phyloP scores from a whole-genome alignment of 73 alveolate species.

The Urostyla sp. region DNA sequence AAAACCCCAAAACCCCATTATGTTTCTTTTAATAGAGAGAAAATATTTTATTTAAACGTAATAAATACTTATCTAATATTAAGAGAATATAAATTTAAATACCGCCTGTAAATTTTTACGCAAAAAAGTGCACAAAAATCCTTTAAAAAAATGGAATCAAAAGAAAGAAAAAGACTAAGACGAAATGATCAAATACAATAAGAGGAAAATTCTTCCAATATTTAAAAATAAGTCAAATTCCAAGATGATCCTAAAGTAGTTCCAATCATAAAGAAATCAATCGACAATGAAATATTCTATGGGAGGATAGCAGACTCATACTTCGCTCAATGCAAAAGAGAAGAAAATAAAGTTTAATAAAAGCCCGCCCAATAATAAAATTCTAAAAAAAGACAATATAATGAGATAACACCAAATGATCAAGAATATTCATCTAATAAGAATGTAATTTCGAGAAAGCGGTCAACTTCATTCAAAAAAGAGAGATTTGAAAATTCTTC shows the following conservation, averaged over 20 bases:
- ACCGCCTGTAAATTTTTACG: not conserved
- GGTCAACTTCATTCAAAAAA: not conserved
- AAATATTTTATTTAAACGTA: too few species aligned
- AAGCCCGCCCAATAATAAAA: not conserved
- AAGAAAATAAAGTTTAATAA: too few species aligned
- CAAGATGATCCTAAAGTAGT: not conserved
- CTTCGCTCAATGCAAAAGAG: not conserved
- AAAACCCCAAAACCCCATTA: too few species aligned
- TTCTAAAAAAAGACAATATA: not conserved
- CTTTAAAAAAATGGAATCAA: not conserved
- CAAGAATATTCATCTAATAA: too few species aligned
- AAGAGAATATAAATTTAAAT: not conserved
- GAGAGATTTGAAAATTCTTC: not conserved
- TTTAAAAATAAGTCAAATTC: not conserved
- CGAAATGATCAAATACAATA: slow-evolving; percentile 1
- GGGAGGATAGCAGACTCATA: not conserved
- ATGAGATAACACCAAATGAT: not conserved
- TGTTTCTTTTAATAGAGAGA: too few species aligned
- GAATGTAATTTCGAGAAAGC: not conserved
- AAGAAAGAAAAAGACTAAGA: slow-evolving; percentile 6
- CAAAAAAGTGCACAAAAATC: not conserved
- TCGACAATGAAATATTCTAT: not conserved
- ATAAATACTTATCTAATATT: too few species aligned
- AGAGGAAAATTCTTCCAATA: not conserved
- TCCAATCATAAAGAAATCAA: not conserved